These are phyloP conservation scores for Brassica cretica DNA, from an alignment of 345 rosid species.

Conservation along the genomic window DNA sequence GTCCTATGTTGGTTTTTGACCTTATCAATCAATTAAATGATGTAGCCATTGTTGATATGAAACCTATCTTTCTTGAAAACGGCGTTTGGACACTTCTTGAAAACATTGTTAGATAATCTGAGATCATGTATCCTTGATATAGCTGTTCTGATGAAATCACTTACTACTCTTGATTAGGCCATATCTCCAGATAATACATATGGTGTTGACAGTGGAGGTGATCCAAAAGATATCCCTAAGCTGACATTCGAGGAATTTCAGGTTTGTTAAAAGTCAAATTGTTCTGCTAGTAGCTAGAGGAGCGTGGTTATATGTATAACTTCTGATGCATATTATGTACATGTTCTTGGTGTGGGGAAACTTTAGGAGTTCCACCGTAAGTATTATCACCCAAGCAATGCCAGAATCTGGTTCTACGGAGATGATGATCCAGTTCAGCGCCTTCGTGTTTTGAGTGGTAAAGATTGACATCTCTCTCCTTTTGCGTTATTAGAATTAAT, in stretches of 20 bases:
- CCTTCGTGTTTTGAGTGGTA: constrained; percentile 82
- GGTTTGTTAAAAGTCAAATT: constrained; percentile 41
- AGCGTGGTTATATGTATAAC: background rate
- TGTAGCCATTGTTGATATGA: constrained; percentile 5
- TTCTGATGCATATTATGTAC: constrained; percentile 11
- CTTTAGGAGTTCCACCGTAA: constrained; percentile 84
- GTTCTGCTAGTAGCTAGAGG: constrained; percentile 4
- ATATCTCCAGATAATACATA: constrained; percentile 88
- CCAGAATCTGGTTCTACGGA: constrained; percentile 97
- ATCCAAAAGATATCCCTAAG: constrained; percentile 83
- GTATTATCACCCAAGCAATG: constrained; percentile 94
- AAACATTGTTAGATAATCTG: constrained; percentile 11
- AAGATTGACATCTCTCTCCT: constrained; percentile 12
- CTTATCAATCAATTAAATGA: constrained; percentile 16
- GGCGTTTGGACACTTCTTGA: background rate
- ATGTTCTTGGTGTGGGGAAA: constrained; percentile 13
- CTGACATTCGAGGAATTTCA: constrained; percentile 86
- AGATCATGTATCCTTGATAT: background rate
- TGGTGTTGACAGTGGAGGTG: constrained; percentile 98
- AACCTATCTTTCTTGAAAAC: constrained; percentile 3
- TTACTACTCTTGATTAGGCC: constrained; percentile 53
- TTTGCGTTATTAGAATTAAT: background rate
- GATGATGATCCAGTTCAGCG: constrained; percentile 88
- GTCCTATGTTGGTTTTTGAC: background rate
- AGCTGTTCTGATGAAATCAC: constrained; percentile 16